Conservation (phyloP, 1,284 basidiomycete genomes). For the Cutaneotrichosporon cutaneum region DNA sequence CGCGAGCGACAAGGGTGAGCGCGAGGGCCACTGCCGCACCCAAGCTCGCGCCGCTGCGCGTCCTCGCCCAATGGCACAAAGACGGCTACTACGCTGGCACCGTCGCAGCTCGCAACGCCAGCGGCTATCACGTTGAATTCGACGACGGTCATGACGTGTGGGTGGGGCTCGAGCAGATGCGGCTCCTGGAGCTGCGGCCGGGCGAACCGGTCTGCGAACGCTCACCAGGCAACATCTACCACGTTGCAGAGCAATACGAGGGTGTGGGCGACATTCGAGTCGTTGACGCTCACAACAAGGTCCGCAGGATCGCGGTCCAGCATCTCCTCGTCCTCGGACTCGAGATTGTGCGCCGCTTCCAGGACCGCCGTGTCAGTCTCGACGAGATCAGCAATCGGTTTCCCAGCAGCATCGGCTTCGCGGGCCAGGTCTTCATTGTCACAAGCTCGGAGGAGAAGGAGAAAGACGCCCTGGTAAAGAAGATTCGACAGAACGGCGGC, state of each 20-base stretch:
- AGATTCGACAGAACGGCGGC: conserved; percentile 62
- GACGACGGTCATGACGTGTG: conserved; percentile 12
- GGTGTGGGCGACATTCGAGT: conserved; percentile 6
- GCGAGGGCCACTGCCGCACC: background rate
- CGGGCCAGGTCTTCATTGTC: conserved; percentile 25
- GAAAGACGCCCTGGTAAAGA: conserved; percentile 17
- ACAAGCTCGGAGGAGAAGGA: conserved; percentile 8
- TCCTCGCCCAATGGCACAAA: conserved; percentile 19
- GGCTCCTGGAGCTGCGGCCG: conserved; percentile 15
- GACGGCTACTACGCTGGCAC: conserved; percentile 22
- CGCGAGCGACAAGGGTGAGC: background rate
- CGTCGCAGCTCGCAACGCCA: conserved; percentile 11
- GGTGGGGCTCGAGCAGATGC: conserved; percentile 7
- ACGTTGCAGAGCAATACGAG: conserved; percentile 12
- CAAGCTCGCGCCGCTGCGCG: conserved; percentile 2
- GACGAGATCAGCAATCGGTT: background rate
- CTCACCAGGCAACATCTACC: background rate
- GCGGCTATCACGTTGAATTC: conserved; percentile 16
- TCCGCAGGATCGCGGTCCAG: background rate
- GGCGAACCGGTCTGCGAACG: conserved; percentile 19
- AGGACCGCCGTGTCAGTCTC: conserved; percentile 11
- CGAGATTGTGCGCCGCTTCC: conserved; percentile 13
- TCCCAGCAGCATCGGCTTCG: conserved; percentile 7
- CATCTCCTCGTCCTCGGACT: conserved; percentile 8
- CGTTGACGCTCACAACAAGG: conserved; percentile 1